Percentiles rank a stretch among this genome's conserved stretches.
Evolutionary conservation across 371 early-diverging fungal genomes (phyloP).

Genomic region (Syncephalis fuscata): DNA sequence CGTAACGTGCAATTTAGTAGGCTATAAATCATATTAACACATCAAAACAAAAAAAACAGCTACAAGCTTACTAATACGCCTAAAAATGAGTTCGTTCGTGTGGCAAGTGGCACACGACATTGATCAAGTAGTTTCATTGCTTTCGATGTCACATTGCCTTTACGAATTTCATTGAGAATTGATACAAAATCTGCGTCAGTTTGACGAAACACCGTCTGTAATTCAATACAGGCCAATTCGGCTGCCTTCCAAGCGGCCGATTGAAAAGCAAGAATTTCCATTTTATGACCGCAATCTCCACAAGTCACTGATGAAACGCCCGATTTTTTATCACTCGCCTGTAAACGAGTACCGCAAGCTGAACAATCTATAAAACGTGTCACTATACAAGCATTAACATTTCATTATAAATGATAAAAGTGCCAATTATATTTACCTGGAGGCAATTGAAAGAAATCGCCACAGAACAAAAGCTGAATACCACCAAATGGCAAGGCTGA

Average conservation of each 20-base stretch:
- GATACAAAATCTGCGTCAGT: constrained; percentile 15
- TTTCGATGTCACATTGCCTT: constrained; percentile 10
- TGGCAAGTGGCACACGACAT: background rate
- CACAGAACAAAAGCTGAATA: constrained; percentile 28
- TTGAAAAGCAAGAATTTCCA: constrained; percentile 12
- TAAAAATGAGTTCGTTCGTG: background rate
- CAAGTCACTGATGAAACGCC: background rate
- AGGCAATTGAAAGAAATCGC: constrained; percentile 46
- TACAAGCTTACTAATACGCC: background rate
- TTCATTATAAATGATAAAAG: no score
- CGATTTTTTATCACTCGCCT: background rate
- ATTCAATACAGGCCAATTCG: constrained; percentile 9
- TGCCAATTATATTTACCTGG: constrained; percentile 25
- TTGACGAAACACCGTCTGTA: constrained; percentile 21
- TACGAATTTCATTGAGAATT: constrained; percentile 19
- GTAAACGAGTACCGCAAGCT: background rate
- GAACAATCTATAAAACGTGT: constrained; percentile 15
- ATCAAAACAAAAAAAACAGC: no score
- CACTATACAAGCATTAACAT: constrained; percentile 28
- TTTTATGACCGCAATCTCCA: background rate
- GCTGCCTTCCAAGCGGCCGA: constrained; percentile 12
- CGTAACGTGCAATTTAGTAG: constrained; percentile 8
- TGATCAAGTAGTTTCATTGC: background rate
- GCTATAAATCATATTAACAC: background rate
- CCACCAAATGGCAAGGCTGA: constrained; percentile 28